Evolutionary conservation across 1,139 yeast species (phyloP), one percentile per base, ranked within the genome.

Genomic region (Meyerozyma elateridarum): DNA sequence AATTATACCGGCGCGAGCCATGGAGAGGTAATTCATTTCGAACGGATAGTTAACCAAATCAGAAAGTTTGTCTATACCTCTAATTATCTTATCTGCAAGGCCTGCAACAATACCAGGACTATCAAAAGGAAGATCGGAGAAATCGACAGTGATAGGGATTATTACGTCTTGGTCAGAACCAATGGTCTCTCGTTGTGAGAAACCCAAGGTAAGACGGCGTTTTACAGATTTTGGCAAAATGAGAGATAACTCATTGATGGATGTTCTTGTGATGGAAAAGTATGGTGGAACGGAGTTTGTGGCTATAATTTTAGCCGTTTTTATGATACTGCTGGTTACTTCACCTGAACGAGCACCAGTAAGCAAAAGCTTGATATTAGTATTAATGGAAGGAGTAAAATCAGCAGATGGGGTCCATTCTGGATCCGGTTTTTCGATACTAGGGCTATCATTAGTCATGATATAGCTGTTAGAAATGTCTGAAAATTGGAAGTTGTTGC

Each of bases 41-140:
- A 64, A 61, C 1, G 59, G 49, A 33, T 42, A 45, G 8, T 41
- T 44, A 4, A 37, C 22, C n/a, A 27, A 28, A 11, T 46, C 46
- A 13, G 53, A 42, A 3, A 36, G 33, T 8, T 36, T 31, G 19
- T 46, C 46, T 27, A 60, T 46, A 3, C 66, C 66, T 29, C 56
- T 59, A 21, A 73, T 49, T 20, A 77, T 52, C 35, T 59, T 63
- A 33, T 74, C 61, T 1, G 85, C 83, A 20, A 79, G 68, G 1
- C 85, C 84, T 0, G 84, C 78, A 1, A 79, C 85, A 34, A 79
- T 76, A 31, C 85, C 85, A 6, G 81, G 76, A 5, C 78, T 64
- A 48, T 78, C 79, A 27, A 76, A 56, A 0, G 85, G 85, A 22
- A 79, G 52, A 18, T 55, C 55, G n/a, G 70, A 59, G 36, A 79